Base-by-base conservation (phyloP, 495 filamentous ascomycete species). In the Saxophila tyrrhenica region DNA sequence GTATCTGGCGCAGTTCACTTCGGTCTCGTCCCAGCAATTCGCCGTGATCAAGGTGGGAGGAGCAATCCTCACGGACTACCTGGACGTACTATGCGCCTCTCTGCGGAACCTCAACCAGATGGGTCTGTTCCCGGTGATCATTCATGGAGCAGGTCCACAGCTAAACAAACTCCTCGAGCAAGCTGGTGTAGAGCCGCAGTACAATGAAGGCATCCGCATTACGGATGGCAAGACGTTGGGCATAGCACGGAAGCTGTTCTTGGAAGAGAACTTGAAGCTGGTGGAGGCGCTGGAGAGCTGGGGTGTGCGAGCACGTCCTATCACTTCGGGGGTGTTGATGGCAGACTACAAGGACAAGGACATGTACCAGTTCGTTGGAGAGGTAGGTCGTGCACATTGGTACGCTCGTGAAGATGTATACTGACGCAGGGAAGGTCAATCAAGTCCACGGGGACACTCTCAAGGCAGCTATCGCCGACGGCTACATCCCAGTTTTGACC, bases 31-130 rank as follows among this genome's bases (percentile, higher is more conserved):
- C 3, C 91, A 96, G 75, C 89, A 95, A 65, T 98, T 98, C 69
- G 92, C 92, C 61, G 92, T 98, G 49, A 96, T 98, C 70, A 98
- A 98, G 75, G 94, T 98, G 50, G 92, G 92, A 21, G 92, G 92
- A 49, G 92, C 94, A 49, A 97, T 97, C 63, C 83, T 98, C 62
- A 95, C 91, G 55, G 91, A 97, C 68, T 87, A 95, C 72, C 76
- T 94, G 50, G 84, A 94, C 67, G 86, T 85, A 43, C 78, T 98
- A 49, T 92, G 88, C 59, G 86, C 84, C 35, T 86, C 86, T 9
- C 76, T 98, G 53, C 86, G 87, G 17, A 94, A 95, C 73, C 80
- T 98, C 25, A 90, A 95, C 74, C 85, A 92, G 75, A 87, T 97
- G 69, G 92, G 94, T 24, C 78, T 98, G 32, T 97, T 85, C 70